Conservation (phyloP, 345 rosid species). For the Ailanthus altissimus region DNA sequence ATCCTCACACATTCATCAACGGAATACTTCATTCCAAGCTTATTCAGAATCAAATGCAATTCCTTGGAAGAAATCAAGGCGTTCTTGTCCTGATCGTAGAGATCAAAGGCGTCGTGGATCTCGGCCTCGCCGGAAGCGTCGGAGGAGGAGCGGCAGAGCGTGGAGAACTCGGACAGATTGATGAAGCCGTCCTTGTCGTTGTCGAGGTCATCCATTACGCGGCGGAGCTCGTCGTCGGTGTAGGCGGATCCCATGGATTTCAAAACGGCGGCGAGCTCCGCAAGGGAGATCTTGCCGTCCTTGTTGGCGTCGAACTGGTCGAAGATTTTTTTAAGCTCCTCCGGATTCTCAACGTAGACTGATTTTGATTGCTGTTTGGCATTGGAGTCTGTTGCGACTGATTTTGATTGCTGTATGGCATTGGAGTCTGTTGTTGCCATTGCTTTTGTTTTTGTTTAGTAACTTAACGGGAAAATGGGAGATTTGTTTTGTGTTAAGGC, state of each 20-base stretch:
- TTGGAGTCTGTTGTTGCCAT: conserved; percentile 1
- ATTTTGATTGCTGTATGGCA: too few species aligned
- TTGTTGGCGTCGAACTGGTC: conserved; percentile 76
- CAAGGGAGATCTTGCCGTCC: conserved; percentile 85
- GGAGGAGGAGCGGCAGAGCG: conserved; percentile 56
- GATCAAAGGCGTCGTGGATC: conserved; percentile 85
- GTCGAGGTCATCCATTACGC: conserved; percentile 76
- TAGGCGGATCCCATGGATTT: conserved; percentile 59
- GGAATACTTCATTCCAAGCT: conserved; percentile 65
- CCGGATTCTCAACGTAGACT: conserved; percentile 19
- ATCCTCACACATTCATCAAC: conserved; percentile 63
- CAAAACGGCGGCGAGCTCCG: conserved; percentile 65
- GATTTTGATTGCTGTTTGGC: not conserved
- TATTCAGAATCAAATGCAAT: conserved; percentile 66
- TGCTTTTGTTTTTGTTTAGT: not conserved
- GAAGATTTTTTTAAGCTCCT: conserved; percentile 65
- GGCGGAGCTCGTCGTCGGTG: conserved; percentile 47
- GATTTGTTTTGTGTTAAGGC: not conserved
- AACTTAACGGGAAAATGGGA: not conserved
- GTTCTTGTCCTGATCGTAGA: conserved; percentile 77
- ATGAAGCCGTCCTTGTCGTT: conserved; percentile 76
- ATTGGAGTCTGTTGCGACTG: not conserved
- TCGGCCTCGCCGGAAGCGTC: conserved; percentile 38
- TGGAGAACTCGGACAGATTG: conserved; percentile 58
- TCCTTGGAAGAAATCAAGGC: conserved; percentile 75